Base-by-base conservation (phyloP, 208 protist species). In the Kentomonas sorsogonicus region DNA sequence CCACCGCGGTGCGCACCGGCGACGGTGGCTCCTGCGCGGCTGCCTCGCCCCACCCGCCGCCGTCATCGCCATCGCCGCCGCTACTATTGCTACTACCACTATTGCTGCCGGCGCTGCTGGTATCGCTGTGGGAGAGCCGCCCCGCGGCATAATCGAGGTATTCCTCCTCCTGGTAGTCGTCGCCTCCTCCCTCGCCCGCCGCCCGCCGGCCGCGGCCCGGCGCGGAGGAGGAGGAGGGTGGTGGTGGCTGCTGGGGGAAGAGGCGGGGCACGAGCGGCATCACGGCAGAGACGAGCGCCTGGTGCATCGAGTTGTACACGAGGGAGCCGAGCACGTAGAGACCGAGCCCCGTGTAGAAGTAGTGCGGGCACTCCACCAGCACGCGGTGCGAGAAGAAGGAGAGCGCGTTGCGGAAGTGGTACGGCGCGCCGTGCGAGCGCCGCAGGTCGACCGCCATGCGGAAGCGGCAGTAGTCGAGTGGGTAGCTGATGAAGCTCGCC, bases 381-480 rank as follows among this genome's bases (percentile, higher is more conserved):
- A 77, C 68, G 1, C 59, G 78, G 34, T 91, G 78, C n/a, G 82
- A 77, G 43, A 85, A 90, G 51, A 93, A 91, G 25, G 60, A 66
- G 15, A 89, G 56, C 61, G 77, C 85, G 59, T 89, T 72, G n/a
- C 71, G 72, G 36, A 88, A 87, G 50, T 72, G 57, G 31, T 93
- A 93, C 13, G 69, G 47, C 9, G 59, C 62, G 3, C 74, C 72
- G n/a, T 67, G 56, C 39, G 58, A 72, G 0, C 72, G 60, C 56
- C 83, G 81, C 13, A 94, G 59, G 23, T 94, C 86, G 7, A 89
- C 83, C 18, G 86, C 86, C 13, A 94, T 69, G 1, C 78, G 72
- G 53, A 94, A 91, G 1, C 86, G 79, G 0, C 76, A 79, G 60
- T 77, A 91, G 33, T 94, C 83, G 15, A 94, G 66, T 3, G 86